Evolutionary conservation across 2,329 filamentous ascomycete genomes (phyloP).

Genomic region (Phialophora macrospora): DNA sequence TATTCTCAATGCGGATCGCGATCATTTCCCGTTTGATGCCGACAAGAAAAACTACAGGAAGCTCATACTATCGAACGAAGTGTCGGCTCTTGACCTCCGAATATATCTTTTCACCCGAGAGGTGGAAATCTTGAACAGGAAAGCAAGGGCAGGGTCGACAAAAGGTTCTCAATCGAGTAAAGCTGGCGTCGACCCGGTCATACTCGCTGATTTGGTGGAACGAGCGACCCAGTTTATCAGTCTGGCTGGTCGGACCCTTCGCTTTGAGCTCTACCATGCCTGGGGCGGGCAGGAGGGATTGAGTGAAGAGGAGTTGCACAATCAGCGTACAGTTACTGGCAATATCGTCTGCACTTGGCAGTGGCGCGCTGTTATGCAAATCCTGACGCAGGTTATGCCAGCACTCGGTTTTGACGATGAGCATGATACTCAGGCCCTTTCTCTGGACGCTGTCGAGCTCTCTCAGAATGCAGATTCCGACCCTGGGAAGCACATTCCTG

Average conservation of each 20-base stretch:
- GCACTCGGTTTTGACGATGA: constrained; percentile 21
- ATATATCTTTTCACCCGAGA: constrained; percentile 93
- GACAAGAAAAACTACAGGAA: constrained; percentile 83
- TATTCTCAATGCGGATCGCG: constrained; percentile 33
- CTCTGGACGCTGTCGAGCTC: constrained; percentile 31
- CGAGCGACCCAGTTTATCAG: constrained; percentile 84
- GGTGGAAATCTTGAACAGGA: constrained; percentile 67
- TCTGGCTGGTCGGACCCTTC: constrained; percentile 76
- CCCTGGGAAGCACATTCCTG: background rate
- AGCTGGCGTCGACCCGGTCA: constrained; percentile 40
- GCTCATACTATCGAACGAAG: constrained; percentile 89
- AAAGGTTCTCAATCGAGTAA: constrained; percentile 15
- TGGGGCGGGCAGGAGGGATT: constrained; percentile 54
- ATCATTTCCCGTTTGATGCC: constrained; percentile 50
- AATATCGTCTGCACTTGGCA: constrained; percentile 56
- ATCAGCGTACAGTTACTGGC: constrained; percentile 44
- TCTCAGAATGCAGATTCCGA: constrained; percentile 12
- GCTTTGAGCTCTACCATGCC: constrained; percentile 72
- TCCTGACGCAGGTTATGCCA: constrained; percentile 42
- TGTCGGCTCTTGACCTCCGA: constrained; percentile 93
- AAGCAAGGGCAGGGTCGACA: constrained; percentile 17
- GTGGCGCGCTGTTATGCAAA: constrained; percentile 51
- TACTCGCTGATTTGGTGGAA: constrained; percentile 85
- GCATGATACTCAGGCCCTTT: constrained; percentile 22
- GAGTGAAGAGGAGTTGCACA: constrained; percentile 41